Base-by-base conservation (phyloP, 371 early-diverging fungal genomes). In the Rhizomucor miehei region DNA sequence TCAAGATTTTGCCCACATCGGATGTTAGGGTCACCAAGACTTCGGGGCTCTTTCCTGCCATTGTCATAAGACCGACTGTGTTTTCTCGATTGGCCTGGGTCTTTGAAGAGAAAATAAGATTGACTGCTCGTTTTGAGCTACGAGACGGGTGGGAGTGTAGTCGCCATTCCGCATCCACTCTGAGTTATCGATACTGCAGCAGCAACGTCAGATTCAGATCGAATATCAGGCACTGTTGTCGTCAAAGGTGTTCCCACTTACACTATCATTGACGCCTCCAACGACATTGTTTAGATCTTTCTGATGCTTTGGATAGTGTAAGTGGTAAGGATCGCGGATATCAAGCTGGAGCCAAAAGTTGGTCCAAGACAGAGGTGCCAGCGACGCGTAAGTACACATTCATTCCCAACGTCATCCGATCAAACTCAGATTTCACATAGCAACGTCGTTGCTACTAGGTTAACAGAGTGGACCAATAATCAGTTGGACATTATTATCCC, bases 101-200 rank as follows among this genome's bases (percentile, higher is more conserved):
- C 72, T 96, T 98, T 44, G 90, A 88, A 45, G 85, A 82, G 71
- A 99, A 97, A 64, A 99, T 76, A 53, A 91, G 77, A 66, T 92
- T 92, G 60, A 93, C 91, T 8, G 96, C 91, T 99, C 99, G 50
- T 86, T 86, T 73, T 99, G 99, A 47, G 97, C 94, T 60, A 92
- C 91, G 63, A 91, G 75, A 62, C 99, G 88, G 37, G 89, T 91
- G 23, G 99, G 99, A 52, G 91, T 89, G 74, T 94, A 99, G 69
- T 99, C 99, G 60, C 97, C 99, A 65, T 99, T 98, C 65, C 98
- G 84, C 91, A 96, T 92, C 94, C 94, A 98, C 72, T 98, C 97
- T 34, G 97, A 98, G 80, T 98, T 99, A 73, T 98, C 98, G 53
- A 96, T 75, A n/a, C 94, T 94, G 56, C 46, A 44, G 8, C 35